Evolutionary conservation across 1,284 basidiomycete species (phyloP), one percentile per base, ranked within the genome.

Genomic region (Schizophyllum commune): DNA sequence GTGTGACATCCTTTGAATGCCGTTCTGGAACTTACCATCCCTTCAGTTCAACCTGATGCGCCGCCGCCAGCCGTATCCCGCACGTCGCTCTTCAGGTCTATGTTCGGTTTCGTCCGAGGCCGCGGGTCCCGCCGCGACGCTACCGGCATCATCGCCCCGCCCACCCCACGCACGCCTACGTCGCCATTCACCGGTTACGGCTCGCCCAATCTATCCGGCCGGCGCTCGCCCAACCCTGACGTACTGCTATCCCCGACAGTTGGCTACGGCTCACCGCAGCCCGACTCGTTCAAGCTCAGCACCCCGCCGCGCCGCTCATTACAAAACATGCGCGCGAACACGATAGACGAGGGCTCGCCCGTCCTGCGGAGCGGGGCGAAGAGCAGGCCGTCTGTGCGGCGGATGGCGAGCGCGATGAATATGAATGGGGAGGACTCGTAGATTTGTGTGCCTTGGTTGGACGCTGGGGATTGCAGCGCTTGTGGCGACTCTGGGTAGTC

Each of bases 1-100:
- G 68, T 39, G 62, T 58, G 21, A 34, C 15, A 39, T 33, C 17
- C 19, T 58, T 61, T 55, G 39, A 1, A 54, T 19, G 62, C 52
- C 32, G 20, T n/a, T 54, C 39, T 32, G 53, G n/a, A 56, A 20
- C 58, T 57, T 52, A 22, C 11, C n/a, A 21, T 54, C 57, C 54
- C 57, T 62, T 8, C 62, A 80, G 78, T 70, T 32, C 70, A 75
- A 58, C 74, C 74, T 20, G 53, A 27, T 21, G 19, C 53, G 53
- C 27, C 53, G 53, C 53, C 53, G 3, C 11, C 19, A 21, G 19
- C 11, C 19, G 27, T 19, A 3, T 2, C 53, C 4, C 53, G 53
- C 53, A 27, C 20, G 15, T 55, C 53, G 19, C 53, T 55, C 20
- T 55, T 55, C 13, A 11, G 53, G 9, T 55, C 53, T 13, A 6